Percentiles rank a stretch among this genome's conserved stretches.
phyloP scores from a whole-genome alignment of 768 basidiomycete species.

The Suillus placidus region DNA sequence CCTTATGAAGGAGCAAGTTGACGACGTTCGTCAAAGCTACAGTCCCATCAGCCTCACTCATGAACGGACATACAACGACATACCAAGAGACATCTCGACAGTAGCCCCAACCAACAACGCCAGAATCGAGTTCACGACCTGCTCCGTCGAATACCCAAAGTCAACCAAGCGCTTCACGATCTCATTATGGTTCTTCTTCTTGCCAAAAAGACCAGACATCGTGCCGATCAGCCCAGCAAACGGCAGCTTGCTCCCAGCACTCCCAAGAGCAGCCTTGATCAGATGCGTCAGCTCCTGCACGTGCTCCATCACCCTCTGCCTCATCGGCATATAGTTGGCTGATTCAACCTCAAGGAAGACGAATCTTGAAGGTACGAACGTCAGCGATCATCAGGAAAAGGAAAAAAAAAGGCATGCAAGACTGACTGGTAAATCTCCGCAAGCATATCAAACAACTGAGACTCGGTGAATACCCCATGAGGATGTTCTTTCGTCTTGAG shows the following conservation, averaged over 20 bases:
- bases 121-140: constrained; percentile 68
- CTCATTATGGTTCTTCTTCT: constrained; percentile 48
- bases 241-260: constrained; percentile 43
- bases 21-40: constrained; percentile 67
- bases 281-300: constrained; percentile 54
- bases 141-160: constrained; percentile 58
- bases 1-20: constrained; percentile 63
- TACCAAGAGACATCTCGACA: constrained; percentile 72
- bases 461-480: constrained; percentile 63
- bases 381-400: not conserved
- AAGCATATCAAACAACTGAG: constrained; percentile 64
- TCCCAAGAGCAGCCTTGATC: constrained; percentile 56
- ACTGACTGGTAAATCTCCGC: constrained; percentile 69
- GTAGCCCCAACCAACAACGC: constrained; percentile 70
- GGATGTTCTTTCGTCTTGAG: constrained; percentile 58
- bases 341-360: constrained; percentile 75
- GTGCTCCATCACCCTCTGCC: constrained; percentile 52
- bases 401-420: too few species aligned
- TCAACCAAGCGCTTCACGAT: constrained; percentile 60
- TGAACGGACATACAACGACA: constrained; percentile 15
- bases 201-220: constrained; percentile 50
- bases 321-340: constrained; percentile 57
- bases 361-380: constrained; percentile 46
- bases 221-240: constrained; percentile 47
- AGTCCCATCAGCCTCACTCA: not conserved